Base-by-base conservation (phyloP, 352 stramenopile genomes). In the Phytophthora rubi region DNA sequence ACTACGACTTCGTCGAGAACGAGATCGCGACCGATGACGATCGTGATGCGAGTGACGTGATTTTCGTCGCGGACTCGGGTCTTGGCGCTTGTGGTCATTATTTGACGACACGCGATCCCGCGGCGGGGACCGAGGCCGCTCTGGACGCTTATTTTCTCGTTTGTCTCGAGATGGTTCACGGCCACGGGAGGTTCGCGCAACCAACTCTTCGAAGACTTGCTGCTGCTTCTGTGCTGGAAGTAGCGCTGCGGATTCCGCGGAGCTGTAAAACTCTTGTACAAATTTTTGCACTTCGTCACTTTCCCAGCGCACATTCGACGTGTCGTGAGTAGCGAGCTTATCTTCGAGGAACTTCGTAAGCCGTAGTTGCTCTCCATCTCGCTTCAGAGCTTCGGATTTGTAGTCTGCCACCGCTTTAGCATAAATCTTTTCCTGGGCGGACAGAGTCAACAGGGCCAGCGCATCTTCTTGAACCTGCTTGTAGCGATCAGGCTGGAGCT, bases 351-450 rank as follows among this genome's bases (percentile, higher is more conserved):
- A 83, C 45, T 67, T 76, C 0, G 65, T 62, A 16, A 80, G 53
- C n/a, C 68, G 61, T n/a, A 81, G 64, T 35, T 77, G 62, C 39
- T 77, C 67, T 21, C 69, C 71, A 53, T 78, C 65, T 6, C 70
- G 60, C 37, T 77, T 75, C 1, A 73, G 58, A 45, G 73, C 70
- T 33, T 85, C 68, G 4, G 68, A 73, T 30, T 81, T 77, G 18
- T 71, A 77, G 35, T 83, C 77, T 44, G 65, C 60, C 37, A 83
- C 77, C 42, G 68, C 69, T 65, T 86, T 87, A 2, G 60, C 39
- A 64, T 81, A 89, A 28, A 89, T 70, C 70, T 88, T 88, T 70
- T 89, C 80, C 51, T 91, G 83, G 1, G 68, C 48, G 12, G 76
- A 78, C 48, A 83, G 65, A 5, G 77, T 78, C 37, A 91, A 53